Base-by-base conservation (phyloP, 2,329 filamentous ascomycete species). In the Xylaria arbuscula region DNA sequence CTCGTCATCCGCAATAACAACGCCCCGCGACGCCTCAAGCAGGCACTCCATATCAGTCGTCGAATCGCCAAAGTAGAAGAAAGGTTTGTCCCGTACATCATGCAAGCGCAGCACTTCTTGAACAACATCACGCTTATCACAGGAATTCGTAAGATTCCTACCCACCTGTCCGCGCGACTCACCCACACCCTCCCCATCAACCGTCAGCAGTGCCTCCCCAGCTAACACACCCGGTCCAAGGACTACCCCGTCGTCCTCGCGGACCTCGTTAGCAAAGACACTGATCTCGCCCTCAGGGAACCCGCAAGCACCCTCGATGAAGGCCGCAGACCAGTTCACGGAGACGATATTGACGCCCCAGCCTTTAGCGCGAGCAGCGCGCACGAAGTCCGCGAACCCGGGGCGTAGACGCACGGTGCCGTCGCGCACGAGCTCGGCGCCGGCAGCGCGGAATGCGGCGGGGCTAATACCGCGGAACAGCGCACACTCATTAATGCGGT, bases 41-140 rank as follows among this genome's bases (percentile, higher is more conserved):
- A 89, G 76, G 67, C 87, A 89, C 73, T 84, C 83, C 64, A 89
- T 76, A 74, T 89, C 87, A 1, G 87, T 88, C 1, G 82, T 81
- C 34, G 87, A 88, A 74, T 89, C 87, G 8, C 87, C 87, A 74
- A 88, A 83, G 77, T 89, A 89, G n/a, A 86, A 75, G n/a, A 80
- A 74, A 6, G 67, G 74, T 73, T 40, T 50, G 2, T 64, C 71
- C 34, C 66, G 10, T 1, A 65, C 70, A 4, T 74, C 70, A n/a
- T 73, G 73, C 19, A 22, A 28, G 22, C 68, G 48, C 47, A 72
- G 67, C 51, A 82, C 70, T 7, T 76, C 72, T n/a, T 75, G 63
- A 66, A 86, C 72, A 2, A 80, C 83, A 11, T 78, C 76, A 19
- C 82, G 72, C 78, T 88, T 88, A 74, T 87, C 85, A 7, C 74